Evolutionary conservation across 768 basidiomycete genomes (phyloP), one percentile per base, ranked within the genome.

Genomic region (Lactarius indigo): DNA sequence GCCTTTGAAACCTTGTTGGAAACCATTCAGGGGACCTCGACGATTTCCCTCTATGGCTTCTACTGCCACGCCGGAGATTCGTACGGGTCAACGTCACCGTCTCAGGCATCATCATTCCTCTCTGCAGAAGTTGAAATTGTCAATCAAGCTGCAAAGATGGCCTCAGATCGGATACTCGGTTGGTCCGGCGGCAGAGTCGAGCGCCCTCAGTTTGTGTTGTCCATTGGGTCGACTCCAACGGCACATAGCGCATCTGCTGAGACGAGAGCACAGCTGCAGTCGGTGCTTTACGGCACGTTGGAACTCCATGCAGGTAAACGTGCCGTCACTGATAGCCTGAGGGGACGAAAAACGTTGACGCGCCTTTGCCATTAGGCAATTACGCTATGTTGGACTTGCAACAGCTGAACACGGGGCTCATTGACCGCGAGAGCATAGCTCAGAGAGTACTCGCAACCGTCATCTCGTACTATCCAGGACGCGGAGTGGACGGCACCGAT

Each of bases 221-320:
- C 90, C 2, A 87, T 94, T 2, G 92, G 93, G 26, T 89, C 92
- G n/a, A 94, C 93, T 2, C 93, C 93, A 1, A 88, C 92, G 2
- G 93, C 92, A 0, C 90, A 94, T 73, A 88, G 89, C 12, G 91
- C 89, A 15, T 85, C 83, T 35, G 77, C 81, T 28, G 84, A 81
- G 70, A 80, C 80, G 23, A 80, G 78, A 59, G 76, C 77, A 18
- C 74, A 78, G 54, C 73, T 88, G 23, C 77, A 81, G 8, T 75
- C 79, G 30, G 70, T 78, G 61, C 78, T 92, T 41, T 79, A 86
- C 64, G 88, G 89, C 0, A 76, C 76, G 33, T 79, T 94, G 23
- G 92, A 94, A 75, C 74, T 94, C 62, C 92, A 89, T 76, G 92
- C 90, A 68, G 87, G 87, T 87, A 68, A 20, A 37, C n/a, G 37